Percentiles rank a stretch among this genome's conserved stretches.
phyloP scores from a whole-genome alignment of 345 rosid species.

The Pistacia atlantica region DNA sequence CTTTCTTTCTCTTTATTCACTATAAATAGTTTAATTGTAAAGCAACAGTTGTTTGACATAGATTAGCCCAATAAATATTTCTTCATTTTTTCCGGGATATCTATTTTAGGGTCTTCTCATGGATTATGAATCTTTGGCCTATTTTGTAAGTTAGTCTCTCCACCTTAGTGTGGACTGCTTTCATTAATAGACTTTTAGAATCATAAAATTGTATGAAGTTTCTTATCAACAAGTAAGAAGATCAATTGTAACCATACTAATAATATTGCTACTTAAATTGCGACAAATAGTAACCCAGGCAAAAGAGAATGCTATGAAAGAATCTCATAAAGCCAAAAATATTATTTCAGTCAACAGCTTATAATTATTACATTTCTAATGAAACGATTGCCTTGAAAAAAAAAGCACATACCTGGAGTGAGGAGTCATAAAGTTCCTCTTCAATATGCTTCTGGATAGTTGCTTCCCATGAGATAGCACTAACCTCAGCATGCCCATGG shows the following conservation, averaged over 20 bases:
- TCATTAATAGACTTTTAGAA: neutral
- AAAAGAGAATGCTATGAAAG: neutral
- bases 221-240: neutral
- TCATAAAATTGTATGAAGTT: too few species aligned
- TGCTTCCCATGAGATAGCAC: constrained; percentile 91
- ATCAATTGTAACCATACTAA: neutral
- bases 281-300: neutral
- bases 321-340: neutral
- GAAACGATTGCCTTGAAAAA: neutral
- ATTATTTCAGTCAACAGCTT: neutral
- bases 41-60: too few species aligned
- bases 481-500: constrained; percentile 64
- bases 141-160: too few species aligned
- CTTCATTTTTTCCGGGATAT: too few species aligned
- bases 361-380: neutral
- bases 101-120: too few species aligned
- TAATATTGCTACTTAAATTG: constrained; percentile 14
- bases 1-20: too few species aligned
- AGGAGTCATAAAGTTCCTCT: constrained; percentile 84
- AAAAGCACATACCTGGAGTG: constrained; percentile 54
- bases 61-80: too few species aligned
- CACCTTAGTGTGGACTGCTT: neutral
- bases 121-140: too few species aligned
- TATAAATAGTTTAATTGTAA: too few species aligned
- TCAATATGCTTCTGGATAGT: constrained; percentile 83